These are phyloP conservation scores for Ustilago xerochloae DNA, from an alignment of 1,284 basidiomycete genomes.

Conservation along the genomic window DNA sequence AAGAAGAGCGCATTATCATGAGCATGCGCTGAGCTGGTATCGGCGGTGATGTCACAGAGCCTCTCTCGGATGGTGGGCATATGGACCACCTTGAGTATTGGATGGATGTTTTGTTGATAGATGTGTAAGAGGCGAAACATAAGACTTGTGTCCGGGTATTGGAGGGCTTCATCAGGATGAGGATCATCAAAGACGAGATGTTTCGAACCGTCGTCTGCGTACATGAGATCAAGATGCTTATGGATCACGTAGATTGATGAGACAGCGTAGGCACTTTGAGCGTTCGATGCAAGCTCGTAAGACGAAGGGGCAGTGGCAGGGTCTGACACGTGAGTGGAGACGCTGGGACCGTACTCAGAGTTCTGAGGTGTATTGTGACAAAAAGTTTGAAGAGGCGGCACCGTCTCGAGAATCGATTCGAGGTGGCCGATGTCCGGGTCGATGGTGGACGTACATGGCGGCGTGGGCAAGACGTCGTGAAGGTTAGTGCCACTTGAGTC, in stretches of 20 bases:
- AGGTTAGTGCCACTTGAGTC: no score
- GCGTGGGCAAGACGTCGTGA: no score
- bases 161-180: slow-evolving; percentile 10
- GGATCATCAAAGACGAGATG: slow-evolving; percentile 17
- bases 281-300: no score
- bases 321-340: no score
- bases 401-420: slow-evolving; percentile 15
- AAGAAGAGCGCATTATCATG: slow-evolving; percentile 17
- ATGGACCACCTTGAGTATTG: slow-evolving; percentile 14
- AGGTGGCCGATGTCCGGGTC: slow-evolving; percentile 13
- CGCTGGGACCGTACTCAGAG: neutral
- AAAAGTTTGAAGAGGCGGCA: neutral
- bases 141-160: slow-evolving; percentile 10
- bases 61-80: slow-evolving; percentile 11
- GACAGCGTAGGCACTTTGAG: neutral
- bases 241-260: slow-evolving; percentile 12
- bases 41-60: slow-evolving; percentile 15
- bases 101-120: slow-evolving; percentile 24
- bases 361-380: neutral
- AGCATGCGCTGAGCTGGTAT: neutral
- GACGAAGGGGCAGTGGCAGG: no score
- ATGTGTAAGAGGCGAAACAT: slow-evolving; percentile 21
- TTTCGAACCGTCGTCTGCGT: slow-evolving; percentile 10
- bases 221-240: slow-evolving; percentile 24
- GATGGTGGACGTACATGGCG: neutral